Evolutionary conservation across 306 rosid species (phyloP).

Genomic region (Ochetophila trinervis): DNA sequence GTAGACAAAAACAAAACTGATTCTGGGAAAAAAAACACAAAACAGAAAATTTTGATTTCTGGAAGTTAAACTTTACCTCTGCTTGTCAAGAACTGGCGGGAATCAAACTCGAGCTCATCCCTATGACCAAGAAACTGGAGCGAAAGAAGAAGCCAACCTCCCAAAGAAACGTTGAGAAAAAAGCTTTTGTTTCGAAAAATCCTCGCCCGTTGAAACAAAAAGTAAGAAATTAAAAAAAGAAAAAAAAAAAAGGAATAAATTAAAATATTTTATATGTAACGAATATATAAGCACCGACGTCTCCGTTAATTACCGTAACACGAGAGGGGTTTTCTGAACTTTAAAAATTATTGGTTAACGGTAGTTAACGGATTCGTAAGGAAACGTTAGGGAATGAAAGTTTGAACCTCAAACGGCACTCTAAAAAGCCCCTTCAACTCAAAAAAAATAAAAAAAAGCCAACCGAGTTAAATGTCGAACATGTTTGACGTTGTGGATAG

Average conservation of each 20-base stretch:
- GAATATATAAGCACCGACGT: slow-evolving; percentile 79
- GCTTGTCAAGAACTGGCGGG: slow-evolving; percentile 63
- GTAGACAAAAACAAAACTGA: slow-evolving; percentile 19
- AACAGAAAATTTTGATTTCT: slow-evolving; percentile 13
- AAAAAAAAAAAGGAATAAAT: slow-evolving; percentile 12
- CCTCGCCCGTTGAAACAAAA: slow-evolving; percentile 98
- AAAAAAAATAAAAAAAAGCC: not conserved
- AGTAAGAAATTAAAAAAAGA: slow-evolving; percentile 15
- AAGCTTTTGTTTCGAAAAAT: slow-evolving; percentile 77
- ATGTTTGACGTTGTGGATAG: not conserved
- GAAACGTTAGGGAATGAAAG: slow-evolving; percentile 40
- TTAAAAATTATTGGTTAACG: slow-evolving; percentile 45
- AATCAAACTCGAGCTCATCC: slow-evolving; percentile 70
- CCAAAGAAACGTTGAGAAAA: slow-evolving; percentile 26
- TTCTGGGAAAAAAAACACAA: slow-evolving; percentile 9
- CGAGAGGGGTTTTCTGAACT: not conserved
- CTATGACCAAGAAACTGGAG: slow-evolving; percentile 29
- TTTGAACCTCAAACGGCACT: slow-evolving; percentile 92
- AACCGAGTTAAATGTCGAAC: not conserved
- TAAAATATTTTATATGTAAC: slow-evolving; percentile 32
- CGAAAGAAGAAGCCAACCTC: slow-evolving; percentile 22
- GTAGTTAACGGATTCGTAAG: slow-evolving; percentile 22
- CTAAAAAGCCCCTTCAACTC: not conserved
- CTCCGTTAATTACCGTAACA: slow-evolving; percentile 74
- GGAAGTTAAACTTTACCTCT: slow-evolving; percentile 46